phyloP scores from a whole-genome alignment of 2,329 filamentous ascomycete species.

The Sclerotinia subarctica region DNA sequence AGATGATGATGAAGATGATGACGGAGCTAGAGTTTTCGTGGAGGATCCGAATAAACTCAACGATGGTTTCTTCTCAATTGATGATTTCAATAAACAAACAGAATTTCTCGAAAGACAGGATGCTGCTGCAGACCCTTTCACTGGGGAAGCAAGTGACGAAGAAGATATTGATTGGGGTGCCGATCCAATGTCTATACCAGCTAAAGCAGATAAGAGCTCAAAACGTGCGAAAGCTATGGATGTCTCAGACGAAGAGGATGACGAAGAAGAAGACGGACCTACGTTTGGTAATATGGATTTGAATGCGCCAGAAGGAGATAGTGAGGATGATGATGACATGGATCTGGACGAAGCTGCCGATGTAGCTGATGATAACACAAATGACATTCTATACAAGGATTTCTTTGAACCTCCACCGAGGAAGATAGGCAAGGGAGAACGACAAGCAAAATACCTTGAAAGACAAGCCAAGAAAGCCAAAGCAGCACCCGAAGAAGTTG shows the following conservation, averaged over 20 bases:
- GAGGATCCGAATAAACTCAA: constrained; percentile 83
- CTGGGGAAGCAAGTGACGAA: constrained; percentile 73
- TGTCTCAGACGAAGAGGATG: constrained; percentile 42
- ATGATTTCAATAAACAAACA: constrained; percentile 93
- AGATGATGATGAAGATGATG: constrained; percentile 49
- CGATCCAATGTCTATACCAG: constrained; percentile 60
- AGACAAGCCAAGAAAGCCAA: constrained; percentile 43
- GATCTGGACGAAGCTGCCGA: constrained; percentile 56
- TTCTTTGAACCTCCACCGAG: constrained; percentile 85
- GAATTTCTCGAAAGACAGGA: constrained; percentile 88
- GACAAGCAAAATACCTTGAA: constrained; percentile 42
- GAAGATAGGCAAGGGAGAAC: constrained; percentile 57
- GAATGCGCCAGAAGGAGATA: constrained; percentile 67
- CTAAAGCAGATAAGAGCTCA: constrained; percentile 33
- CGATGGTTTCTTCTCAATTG: constrained; percentile 96
- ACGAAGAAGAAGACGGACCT: constrained; percentile 69
- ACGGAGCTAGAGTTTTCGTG: constrained; percentile 54
- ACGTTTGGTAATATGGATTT: constrained; percentile 80
- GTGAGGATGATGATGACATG: constrained; percentile 54
- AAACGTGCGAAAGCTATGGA: constrained; percentile 37
- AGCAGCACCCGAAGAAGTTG: constrained; percentile 47
- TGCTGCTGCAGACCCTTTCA: constrained; percentile 68
- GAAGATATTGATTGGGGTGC: constrained; percentile 85
- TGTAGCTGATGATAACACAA: constrained; percentile 64
- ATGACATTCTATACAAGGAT: constrained; percentile 85